phyloP scores from a whole-genome alignment of 169 alveolate species.

The Sarcocystis neurona region DNA sequence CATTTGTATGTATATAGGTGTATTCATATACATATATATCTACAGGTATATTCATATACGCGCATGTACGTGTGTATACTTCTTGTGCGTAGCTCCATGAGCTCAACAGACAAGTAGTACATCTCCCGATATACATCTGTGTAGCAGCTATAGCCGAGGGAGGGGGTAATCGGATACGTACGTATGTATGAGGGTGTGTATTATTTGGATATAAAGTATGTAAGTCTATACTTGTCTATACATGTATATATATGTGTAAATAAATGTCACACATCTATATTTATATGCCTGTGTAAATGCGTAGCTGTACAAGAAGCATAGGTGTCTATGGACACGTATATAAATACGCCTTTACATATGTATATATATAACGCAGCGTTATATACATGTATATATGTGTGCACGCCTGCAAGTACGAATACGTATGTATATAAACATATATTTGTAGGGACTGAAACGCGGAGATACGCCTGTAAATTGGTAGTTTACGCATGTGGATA shows the following conservation, averaged over 20 bases:
- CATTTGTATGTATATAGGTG: not conserved
- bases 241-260: not conserved
- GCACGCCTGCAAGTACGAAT: not conserved
- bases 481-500: too few relatives aligned
- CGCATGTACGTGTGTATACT: not conserved
- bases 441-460: not conserved
- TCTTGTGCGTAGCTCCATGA: too few relatives aligned
- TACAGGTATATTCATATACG: not conserved
- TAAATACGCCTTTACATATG: too few relatives aligned
- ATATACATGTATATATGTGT: too few relatives aligned
- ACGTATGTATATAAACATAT: not conserved
- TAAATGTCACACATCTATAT: not conserved
- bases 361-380: too few relatives aligned
- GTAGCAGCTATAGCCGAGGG: too few relatives aligned
- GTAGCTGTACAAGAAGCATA: not conserved
- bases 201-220: not conserved
- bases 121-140: too few relatives aligned
- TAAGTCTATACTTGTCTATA: not conserved
- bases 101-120: too few relatives aligned
- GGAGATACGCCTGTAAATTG: too few relatives aligned
- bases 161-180: not conserved
- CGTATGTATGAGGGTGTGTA: not conserved
- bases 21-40: too few relatives aligned
- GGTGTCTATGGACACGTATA: too few relatives aligned
- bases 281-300: not conserved